phyloP scores from a whole-genome alignment of 2,329 filamentous ascomycete species.

The Calonectria honghensis region DNA sequence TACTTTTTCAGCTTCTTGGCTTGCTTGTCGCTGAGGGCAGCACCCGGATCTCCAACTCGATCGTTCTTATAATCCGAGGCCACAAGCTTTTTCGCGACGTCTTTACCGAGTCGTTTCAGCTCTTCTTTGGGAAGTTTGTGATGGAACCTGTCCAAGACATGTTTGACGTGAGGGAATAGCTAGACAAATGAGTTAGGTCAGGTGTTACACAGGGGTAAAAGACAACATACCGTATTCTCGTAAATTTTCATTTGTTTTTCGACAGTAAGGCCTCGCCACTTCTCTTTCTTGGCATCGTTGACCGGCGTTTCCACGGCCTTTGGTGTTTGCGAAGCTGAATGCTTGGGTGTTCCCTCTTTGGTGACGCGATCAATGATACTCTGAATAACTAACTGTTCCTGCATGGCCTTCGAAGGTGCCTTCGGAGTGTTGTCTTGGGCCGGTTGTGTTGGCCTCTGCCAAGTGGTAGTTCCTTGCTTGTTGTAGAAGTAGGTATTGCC shows the following conservation, averaged over 20 bases:
- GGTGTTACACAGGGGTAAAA: not conserved
- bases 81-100: slow-evolving; percentile 91
- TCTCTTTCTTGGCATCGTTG: slow-evolving; percentile 78
- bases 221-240: slow-evolving; percentile 86
- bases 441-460: slow-evolving; percentile 84
- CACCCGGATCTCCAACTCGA: slow-evolving; percentile 87
- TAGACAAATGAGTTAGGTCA: slow-evolving; percentile 60
- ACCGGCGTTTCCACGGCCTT: slow-evolving; percentile 73
- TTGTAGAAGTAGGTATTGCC: slow-evolving; percentile 92
- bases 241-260: slow-evolving; percentile 98
- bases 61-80: slow-evolving; percentile 93
- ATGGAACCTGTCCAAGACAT: slow-evolving; percentile 90
- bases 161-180: slow-evolving; percentile 90
- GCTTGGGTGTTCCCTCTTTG: slow-evolving; percentile 75
- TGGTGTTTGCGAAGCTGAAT: slow-evolving; percentile 77
- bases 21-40: slow-evolving; percentile 83
- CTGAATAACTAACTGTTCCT: slow-evolving; percentile 84
- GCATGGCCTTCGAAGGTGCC: slow-evolving; percentile 76
- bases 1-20: slow-evolving; percentile 88
- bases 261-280: slow-evolving; percentile 80
- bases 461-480: slow-evolving; percentile 84
- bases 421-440: slow-evolving; percentile 79
- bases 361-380: slow-evolving; percentile 91
- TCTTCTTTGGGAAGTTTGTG: slow-evolving; percentile 90
- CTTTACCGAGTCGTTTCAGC: slow-evolving; percentile 77